Evolutionary conservation across 352 stramenopile genomes (phyloP).

Genomic region (Globisporangium iwayamae): DNA sequence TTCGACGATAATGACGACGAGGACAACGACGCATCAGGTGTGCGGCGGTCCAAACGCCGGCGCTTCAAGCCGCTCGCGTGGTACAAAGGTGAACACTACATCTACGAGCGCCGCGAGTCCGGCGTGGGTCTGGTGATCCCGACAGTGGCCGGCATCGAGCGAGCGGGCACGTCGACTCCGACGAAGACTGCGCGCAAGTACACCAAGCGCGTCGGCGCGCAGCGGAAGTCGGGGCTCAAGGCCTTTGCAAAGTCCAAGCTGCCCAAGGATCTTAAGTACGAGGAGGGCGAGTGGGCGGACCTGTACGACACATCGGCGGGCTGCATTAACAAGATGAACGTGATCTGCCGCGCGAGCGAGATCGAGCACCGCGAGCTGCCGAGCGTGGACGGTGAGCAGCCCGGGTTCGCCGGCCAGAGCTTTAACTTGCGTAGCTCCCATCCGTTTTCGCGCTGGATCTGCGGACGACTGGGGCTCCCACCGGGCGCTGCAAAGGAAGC

Average conservation of each 20-base stretch:
- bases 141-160: slow-evolving; percentile 70
- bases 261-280: slow-evolving; percentile 45
- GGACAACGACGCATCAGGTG: slow-evolving; percentile 33
- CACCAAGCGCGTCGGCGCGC: slow-evolving; percentile 20
- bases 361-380: slow-evolving; percentile 76
- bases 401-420: slow-evolving; percentile 80
- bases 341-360: slow-evolving; percentile 71
- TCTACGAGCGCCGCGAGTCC: slow-evolving; percentile 79
- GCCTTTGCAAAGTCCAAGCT: slow-evolving; percentile 40
- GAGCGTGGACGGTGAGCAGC: slow-evolving; percentile 36
- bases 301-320: slow-evolving; percentile 57
- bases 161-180: slow-evolving; percentile 52
- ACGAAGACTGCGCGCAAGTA: slow-evolving; percentile 40
- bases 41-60: slow-evolving; percentile 72
- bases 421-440: slow-evolving; percentile 78
- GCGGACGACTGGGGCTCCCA: slow-evolving; percentile 89
- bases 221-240: slow-evolving; percentile 29
- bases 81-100: slow-evolving; percentile 87
- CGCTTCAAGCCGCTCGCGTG: slow-evolving; percentile 84
- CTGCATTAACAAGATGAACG: slow-evolving; percentile 72
- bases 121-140: slow-evolving; percentile 80
- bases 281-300: slow-evolving; percentile 69
- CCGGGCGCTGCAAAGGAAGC: slow-evolving; percentile 94
- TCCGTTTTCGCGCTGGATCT: slow-evolving; percentile 86
- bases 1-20: slow-evolving; percentile 41